Conservation (phyloP, 164 flowering plant genomes). For the Macadamia tetraphylla region DNA sequence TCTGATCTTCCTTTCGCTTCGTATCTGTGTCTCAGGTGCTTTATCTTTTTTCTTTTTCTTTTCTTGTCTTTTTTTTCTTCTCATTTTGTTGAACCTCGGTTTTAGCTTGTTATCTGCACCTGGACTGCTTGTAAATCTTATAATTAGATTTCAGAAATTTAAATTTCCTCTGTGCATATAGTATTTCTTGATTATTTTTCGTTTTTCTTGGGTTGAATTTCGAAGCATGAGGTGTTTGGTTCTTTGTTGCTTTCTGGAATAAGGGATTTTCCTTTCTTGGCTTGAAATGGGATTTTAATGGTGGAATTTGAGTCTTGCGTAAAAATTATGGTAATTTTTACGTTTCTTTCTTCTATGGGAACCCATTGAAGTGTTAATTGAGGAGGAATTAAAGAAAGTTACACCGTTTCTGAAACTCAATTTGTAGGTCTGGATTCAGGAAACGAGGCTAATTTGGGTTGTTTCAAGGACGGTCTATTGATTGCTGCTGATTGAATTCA, state of each 20-base stretch:
- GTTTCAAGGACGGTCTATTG: background rate
- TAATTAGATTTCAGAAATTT: background rate
- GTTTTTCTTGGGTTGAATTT: conserved; percentile 6
- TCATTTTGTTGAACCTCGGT: background rate
- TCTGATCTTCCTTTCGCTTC: background rate
- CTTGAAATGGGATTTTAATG: conserved; percentile 12
- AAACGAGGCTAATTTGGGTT: background rate
- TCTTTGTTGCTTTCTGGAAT: conserved; percentile 6
- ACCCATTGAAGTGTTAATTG: background rate
- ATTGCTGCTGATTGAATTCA: background rate
- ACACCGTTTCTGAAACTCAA: background rate
- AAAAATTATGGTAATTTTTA: background rate
- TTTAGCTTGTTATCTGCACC: background rate
- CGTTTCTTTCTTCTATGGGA: background rate
- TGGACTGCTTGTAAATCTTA: background rate
- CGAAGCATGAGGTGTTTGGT: background rate
- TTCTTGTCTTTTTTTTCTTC: background rate
- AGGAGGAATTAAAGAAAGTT: background rate
- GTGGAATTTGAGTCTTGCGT: conserved; percentile 11
- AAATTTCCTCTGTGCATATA: background rate
- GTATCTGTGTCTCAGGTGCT: background rate
- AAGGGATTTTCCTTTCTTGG: conserved; percentile 6
- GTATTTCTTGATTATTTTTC: background rate
- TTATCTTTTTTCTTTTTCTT: background rate
- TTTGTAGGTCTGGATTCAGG: background rate